Conservation (phyloP, 495 filamentous ascomycete genomes). For the Oidiodendron maius region DNA sequence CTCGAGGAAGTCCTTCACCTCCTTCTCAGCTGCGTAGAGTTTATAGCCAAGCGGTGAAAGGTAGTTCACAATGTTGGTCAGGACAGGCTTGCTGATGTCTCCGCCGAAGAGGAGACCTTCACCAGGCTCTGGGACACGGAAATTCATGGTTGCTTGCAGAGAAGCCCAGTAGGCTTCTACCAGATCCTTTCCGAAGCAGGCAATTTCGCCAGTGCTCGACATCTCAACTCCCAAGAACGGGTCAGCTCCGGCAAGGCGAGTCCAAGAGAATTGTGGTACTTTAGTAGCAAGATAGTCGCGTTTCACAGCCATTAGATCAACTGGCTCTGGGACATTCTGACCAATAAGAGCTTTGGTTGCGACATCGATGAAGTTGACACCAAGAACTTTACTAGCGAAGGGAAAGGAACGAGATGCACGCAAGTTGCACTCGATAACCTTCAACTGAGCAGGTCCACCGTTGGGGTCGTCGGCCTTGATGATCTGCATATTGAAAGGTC, state of each 20-base stretch:
- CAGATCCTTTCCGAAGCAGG: constrained; percentile 93
- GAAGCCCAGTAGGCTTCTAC: constrained; percentile 97
- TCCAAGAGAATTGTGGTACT: constrained; percentile 98
- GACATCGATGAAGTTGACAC: constrained; percentile 94
- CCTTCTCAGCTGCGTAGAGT: constrained; percentile 75
- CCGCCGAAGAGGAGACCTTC: constrained; percentile 94
- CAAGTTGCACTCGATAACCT: constrained; percentile 98
- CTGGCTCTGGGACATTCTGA: constrained; percentile 77
- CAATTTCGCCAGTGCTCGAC: constrained; percentile 94
- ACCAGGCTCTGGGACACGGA: constrained; percentile 87
- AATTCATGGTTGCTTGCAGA: constrained; percentile 97
- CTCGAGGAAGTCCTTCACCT: constrained; percentile 81
- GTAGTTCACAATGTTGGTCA: constrained; percentile 75
- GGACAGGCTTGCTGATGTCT: constrained; percentile 58
- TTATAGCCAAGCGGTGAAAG: constrained; percentile 87
- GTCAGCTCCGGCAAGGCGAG: constrained; percentile 94
- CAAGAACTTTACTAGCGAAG: constrained; percentile 94
- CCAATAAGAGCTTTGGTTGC: constrained; percentile 90
- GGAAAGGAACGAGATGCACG: constrained; percentile 97
- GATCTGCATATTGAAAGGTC: constrained; percentile 99
- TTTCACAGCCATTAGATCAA: constrained; percentile 82
- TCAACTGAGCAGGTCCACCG: constrained; percentile 67
- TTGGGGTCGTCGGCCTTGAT: constrained; percentile 80
- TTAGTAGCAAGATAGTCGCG: constrained; percentile 93
- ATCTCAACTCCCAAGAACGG: constrained; percentile 98